Evolutionary conservation across 78 protist genomes (phyloP).

Genomic region (Chrysochromulina parva): DNA sequence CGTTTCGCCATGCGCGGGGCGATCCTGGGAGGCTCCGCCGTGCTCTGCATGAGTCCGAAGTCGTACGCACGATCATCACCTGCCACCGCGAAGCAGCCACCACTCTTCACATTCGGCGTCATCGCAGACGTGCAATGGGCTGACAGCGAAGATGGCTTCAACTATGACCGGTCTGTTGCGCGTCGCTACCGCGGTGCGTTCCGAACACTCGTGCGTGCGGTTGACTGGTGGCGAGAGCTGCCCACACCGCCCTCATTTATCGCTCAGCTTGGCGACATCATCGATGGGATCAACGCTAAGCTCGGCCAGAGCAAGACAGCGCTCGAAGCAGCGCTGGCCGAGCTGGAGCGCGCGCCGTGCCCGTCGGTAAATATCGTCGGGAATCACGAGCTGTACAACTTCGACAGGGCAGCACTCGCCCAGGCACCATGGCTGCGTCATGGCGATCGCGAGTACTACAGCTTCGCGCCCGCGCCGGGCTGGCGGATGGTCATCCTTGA

Average conservation of each 20-base stretch:
- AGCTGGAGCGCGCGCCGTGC: background rate
- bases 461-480: background rate
- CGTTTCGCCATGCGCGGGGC: too few species aligned
- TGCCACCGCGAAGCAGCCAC: too few species aligned
- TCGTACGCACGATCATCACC: too few species aligned
- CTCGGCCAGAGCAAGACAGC: background rate
- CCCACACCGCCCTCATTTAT: background rate
- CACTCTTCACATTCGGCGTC: background rate
- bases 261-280: slow-evolving; percentile 18
- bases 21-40: too few species aligned
- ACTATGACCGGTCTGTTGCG: background rate
- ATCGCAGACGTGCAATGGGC: slow-evolving; percentile 47
- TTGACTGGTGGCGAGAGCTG: background rate
- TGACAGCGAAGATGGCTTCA: slow-evolving; percentile 11
- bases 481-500: background rate
- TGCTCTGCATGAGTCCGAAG: too few species aligned
- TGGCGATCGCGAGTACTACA: background rate
- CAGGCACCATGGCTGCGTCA: too few species aligned
- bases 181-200: slow-evolving; percentile 20
- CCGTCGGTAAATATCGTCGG: background rate
- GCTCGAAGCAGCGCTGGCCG: background rate
- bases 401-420: background rate
- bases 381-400: slow-evolving; percentile 37
- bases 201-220: background rate
- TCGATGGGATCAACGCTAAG: background rate